A percentile compares a stretch with the other conserved stretches of the same genome.
Conservation (phyloP, 116 monocot genomes). For the Iris pallida region DNA sequence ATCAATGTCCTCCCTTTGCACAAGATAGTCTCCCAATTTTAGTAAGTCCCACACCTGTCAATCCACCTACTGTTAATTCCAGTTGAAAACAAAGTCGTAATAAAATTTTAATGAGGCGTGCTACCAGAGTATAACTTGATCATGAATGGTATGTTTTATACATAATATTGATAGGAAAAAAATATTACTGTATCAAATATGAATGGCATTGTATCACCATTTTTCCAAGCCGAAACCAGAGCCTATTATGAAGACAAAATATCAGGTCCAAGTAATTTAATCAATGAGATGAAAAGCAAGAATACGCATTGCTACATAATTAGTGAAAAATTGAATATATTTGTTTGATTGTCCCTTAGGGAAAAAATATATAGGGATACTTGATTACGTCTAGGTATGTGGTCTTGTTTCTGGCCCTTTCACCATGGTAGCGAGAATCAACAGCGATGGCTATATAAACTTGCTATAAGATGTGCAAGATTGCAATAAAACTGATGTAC, state of each 20-base stretch:
- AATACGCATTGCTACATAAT: neutral
- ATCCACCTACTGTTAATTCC: neutral
- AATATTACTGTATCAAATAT: constrained; percentile 82
- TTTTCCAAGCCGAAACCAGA: constrained; percentile 85
- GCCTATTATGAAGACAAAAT: constrained; percentile 38
- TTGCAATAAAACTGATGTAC: neutral
- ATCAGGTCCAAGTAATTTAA: constrained; percentile 1
- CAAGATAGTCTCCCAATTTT: constrained; percentile 91
- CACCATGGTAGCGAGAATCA: constrained; percentile 98
- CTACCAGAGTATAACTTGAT: neutral
- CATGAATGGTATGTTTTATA: neutral
- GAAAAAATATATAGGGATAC: too few species aligned
- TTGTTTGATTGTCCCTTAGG: neutral
- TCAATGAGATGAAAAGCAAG: constrained; percentile 6
- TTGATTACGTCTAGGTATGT: constrained; percentile 75
- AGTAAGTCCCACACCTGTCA: constrained; percentile 93
- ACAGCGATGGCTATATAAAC: constrained; percentile 81
- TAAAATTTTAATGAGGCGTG: neutral
- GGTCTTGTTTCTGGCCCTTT: constrained; percentile 62
- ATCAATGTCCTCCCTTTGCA: constrained; percentile 77
- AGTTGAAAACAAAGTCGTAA: neutral
- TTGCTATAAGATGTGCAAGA: constrained; percentile 5
- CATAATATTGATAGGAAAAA: neutral
- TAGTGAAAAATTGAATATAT: too few species aligned
- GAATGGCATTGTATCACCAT: constrained; percentile 93